Evolutionary conservation across 164 flowering plant genomes (phyloP), one percentile per base, ranked within the genome.

Genomic region (Nymphaea colorata): DNA sequence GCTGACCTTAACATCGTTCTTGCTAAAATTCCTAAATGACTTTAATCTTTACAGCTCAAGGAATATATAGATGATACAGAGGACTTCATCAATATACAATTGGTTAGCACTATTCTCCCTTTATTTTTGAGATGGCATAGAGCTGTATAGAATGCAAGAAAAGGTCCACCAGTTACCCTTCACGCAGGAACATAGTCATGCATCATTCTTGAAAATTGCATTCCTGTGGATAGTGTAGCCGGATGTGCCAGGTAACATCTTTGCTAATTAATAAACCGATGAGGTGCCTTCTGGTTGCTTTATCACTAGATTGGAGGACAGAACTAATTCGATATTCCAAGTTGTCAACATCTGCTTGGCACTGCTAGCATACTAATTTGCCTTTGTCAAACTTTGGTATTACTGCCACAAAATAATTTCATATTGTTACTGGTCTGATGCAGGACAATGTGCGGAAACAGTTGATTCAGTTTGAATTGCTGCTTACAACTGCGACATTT

Each of bases 371-470:
- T 16, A 55, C 16, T 55, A 16, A 2, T 10, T 55, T 8, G 59
- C 10, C 16, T 55, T 55, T 16, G 59, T 55, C 59, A 55, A 8
- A 0, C 16, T 55, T 16, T 55, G 59, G 10, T 8, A 55, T 10
- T 10, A 55, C 59, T 55, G 36, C 36, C 36, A 25, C 36, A 25
- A 25, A 25, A 25, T 25, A 25, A 25, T 16, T 8, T 55, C 16
- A 16, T 16, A 55, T 63, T 42, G 15, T 64, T 68, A 7, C 5
- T 66, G 11, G 62, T 64, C 45, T 64, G 61, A n/a, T 65, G 73
- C 88, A 95, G 99, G 96, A 87, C 15, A 90, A 95, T 79, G 86
- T 91, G 68, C 99, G 89, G 82, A 95, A 95, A 74, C 96, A 86
- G 75, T 82, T 95, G 66, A 91, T 95, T 72, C 87, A 90, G 66